A percentile compares a stretch with the other conserved stretches of the same genome.
Evolutionary conservation across 345 rosid genomes (phyloP).

Genomic region (Brassica juncea): DNA sequence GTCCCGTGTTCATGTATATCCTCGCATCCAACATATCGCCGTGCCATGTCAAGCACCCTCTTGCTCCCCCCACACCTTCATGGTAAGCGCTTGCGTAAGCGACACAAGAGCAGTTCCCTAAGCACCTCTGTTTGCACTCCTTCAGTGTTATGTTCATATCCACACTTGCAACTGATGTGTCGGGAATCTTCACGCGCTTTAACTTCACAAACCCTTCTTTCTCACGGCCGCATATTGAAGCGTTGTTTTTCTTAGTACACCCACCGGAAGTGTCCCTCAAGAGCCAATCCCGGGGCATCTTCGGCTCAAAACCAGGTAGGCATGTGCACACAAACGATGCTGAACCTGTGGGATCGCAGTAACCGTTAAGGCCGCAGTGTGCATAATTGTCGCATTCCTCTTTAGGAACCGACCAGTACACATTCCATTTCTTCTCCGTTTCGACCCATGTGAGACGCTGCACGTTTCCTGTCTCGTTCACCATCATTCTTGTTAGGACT

Average conservation of each 20-base stretch:
- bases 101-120: constrained; percentile 54
- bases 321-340: constrained; percentile 53
- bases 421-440: constrained; percentile 47
- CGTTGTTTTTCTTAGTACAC: constrained; percentile 43
- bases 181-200: constrained; percentile 51
- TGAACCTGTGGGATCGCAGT: constrained; percentile 40
- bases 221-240: constrained; percentile 20
- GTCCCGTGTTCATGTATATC: constrained; percentile 43
- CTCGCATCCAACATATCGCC: constrained; percentile 49
- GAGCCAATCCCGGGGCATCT: constrained; percentile 46
- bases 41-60: constrained; percentile 62
- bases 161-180: constrained; percentile 43
- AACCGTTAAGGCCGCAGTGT: constrained; percentile 57
- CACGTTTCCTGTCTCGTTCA: constrained; percentile 51
- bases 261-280: constrained; percentile 54
- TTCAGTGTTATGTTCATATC: constrained; percentile 47
- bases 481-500: constrained; percentile 50
- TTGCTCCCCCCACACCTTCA: constrained; percentile 33
- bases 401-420: constrained; percentile 47
- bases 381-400: constrained; percentile 63
- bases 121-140: constrained; percentile 46
- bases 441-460: constrained; percentile 54
- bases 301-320: constrained; percentile 70
- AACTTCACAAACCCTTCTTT: constrained; percentile 61
- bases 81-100: constrained; percentile 56